Conservation (phyloP, 2,329 filamentous ascomycete genomes). For the Boeremia exigua region DNA sequence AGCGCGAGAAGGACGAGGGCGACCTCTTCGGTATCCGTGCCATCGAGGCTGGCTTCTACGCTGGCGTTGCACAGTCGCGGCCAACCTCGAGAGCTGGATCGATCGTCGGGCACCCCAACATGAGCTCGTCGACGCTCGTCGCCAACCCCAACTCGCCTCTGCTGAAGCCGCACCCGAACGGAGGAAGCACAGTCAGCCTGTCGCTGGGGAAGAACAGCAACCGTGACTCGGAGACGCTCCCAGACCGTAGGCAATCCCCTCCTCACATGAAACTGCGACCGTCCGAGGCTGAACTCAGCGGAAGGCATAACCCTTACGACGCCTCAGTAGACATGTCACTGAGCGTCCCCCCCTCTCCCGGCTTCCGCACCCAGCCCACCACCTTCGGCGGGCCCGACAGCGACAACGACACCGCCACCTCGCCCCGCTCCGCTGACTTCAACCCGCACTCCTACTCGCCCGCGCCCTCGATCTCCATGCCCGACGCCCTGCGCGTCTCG, state of each 20-base stretch:
- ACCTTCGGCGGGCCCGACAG: constrained; percentile 39
- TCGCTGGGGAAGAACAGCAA: constrained; percentile 31
- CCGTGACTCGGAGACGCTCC: constrained; percentile 27
- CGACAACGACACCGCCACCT: constrained; percentile 33
- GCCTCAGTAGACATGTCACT: constrained; percentile 45
- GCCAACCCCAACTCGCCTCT: constrained; percentile 42
- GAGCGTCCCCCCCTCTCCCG: constrained; percentile 42
- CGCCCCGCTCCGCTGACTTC: constrained; percentile 31
- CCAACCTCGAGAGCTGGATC: constrained; percentile 47
- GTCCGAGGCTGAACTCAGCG: constrained; percentile 46
- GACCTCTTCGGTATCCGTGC: constrained; percentile 51
- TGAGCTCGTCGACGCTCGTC: constrained; percentile 46
- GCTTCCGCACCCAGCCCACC: constrained; percentile 27
- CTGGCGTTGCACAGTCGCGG: constrained; percentile 49
- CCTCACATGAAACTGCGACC: constrained; percentile 40
- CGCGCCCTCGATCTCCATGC: constrained; percentile 33
- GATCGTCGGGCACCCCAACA: constrained; percentile 30
- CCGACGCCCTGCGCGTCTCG: constrained; percentile 32
- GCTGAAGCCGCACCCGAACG: constrained; percentile 38
- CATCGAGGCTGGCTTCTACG: constrained; percentile 51
- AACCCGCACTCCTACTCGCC: constrained; percentile 37
- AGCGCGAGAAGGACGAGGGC: constrained; percentile 47
- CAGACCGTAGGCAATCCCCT: constrained; percentile 28
- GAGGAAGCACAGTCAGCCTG: constrained; percentile 44
- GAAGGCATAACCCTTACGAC: constrained; percentile 42